Conservation (phyloP, 2,329 filamentous ascomycete species). For the Colletotrichum brevisporum region DNA sequence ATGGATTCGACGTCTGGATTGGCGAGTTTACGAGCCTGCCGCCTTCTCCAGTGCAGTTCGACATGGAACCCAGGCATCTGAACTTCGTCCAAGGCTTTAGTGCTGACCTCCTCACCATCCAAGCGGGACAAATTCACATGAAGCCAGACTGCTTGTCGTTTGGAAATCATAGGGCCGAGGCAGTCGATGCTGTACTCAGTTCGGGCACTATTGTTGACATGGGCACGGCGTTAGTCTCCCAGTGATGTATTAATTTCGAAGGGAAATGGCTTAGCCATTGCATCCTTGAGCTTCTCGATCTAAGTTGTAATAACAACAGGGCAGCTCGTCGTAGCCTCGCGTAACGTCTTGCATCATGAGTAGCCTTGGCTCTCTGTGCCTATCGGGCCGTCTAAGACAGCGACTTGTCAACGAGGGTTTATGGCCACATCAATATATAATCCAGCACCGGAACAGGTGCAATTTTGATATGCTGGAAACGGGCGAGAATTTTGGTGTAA, state of each 20-base stretch:
- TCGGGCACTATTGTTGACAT: not conserved
- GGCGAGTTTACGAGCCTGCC: slow-evolving; percentile 14
- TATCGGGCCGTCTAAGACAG: no score
- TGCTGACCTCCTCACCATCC: slow-evolving; percentile 4
- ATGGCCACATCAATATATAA: no score
- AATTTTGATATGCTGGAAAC: no score
- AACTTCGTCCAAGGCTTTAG: slow-evolving; percentile 6
- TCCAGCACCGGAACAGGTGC: no score
- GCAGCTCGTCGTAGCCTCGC: no score
- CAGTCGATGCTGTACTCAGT: not conserved
- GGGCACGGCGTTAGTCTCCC: not conserved
- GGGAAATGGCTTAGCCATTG: no score
- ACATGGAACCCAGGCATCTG: slow-evolving; percentile 5
- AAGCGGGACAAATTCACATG: not conserved
- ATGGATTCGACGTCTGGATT: not conserved
- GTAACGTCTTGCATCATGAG: no score
- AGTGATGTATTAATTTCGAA: not conserved
- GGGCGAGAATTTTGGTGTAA: no score
- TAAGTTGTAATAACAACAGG: no score
- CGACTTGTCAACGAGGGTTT: no score
- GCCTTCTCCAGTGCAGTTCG: not conserved
- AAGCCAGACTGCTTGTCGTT: not conserved
- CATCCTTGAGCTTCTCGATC: no score
- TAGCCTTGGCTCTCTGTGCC: no score
- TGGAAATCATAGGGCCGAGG: not conserved